Evolutionary conservation across 495 filamentous ascomycete genomes (phyloP), one percentile per base, ranked within the genome.

Genomic region (Aspergillus funiculosus): DNA sequence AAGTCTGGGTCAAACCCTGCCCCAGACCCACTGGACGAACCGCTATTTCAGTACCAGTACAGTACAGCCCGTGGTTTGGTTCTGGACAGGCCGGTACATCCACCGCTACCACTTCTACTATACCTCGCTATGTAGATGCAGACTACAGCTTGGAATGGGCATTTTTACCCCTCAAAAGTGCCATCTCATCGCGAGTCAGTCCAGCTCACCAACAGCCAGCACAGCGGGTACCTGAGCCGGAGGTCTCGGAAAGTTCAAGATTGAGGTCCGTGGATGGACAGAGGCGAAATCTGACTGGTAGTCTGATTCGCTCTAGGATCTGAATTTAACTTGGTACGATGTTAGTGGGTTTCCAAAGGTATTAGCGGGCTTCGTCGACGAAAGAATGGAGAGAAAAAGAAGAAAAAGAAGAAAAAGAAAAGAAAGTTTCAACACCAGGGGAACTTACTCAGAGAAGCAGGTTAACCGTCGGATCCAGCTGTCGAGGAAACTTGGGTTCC

Each of bases 171-270:
- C n/a, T n/a, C n/a, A n/a, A n/a, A n/a, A n/a, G n/a, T 39, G 45
- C 36, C 22, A 41, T 48, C 46, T 48, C 46, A 48, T 41, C 46
- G 34, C 46, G 40, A 38, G 41, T 37, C 46, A 41, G 46, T 48
- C 46, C 27, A 41, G 21, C 28, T 9, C 32, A 25, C 44, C 36
- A 39, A 6, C 37, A 13, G 20, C 24, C 39, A 29, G 20, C 24
- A 20, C 11, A 43, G 40, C 27, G 24, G 22, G 22, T 37, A 21
- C 30, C 42, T 36, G 29, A 35, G 24, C 27, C 30, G 42, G 42
- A 35, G 42, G 10, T 21, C 30, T 24, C 42, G 30, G 42, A 45
- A 29, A 6, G 15, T 37, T 29, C 15, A 3, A 30, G 3, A 9
- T 13, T 11, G 8, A 11, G 28, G 2, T 9, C 25, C 27, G 34